Conservation (phyloP, 306 rosid species). For the Cucumis hystrix region DNA sequence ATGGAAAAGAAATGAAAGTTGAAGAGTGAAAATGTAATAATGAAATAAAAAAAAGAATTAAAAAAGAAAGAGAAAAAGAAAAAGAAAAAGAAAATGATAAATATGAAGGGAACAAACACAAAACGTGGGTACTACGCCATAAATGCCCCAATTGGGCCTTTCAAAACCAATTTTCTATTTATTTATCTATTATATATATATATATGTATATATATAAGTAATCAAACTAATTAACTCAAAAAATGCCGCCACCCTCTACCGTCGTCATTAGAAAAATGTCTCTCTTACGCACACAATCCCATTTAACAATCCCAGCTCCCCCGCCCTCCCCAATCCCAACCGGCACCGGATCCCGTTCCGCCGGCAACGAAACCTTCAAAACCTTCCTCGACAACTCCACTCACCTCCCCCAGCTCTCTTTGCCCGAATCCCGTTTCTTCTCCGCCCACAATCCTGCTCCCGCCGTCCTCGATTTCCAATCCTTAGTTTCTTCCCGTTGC, state of each 20-base stretch:
- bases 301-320: constrained; percentile 14
- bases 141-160: constrained; percentile 12
- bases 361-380: constrained; percentile 39
- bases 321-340: constrained; percentile 79
- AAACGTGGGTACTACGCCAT: constrained; percentile 28
- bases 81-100: background rate
- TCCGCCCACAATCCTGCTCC: constrained; percentile 7
- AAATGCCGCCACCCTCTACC: background rate
- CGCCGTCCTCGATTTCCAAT: constrained; percentile 33
- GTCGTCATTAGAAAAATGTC: constrained; percentile 14
- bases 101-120: background rate
- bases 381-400: constrained; percentile 36
- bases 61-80: background rate
- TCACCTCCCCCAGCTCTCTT: constrained; percentile 33
- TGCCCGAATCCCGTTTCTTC: constrained; percentile 20
- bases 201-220: background rate
- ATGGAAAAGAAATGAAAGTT: too few relatives aligned
- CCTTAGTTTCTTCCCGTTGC: constrained; percentile 4
- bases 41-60: too few relatives aligned
- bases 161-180: background rate
- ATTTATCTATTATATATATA: background rate
- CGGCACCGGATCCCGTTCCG: constrained; percentile 53
- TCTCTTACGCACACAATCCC: constrained; percentile 15
- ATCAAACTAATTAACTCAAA: background rate
- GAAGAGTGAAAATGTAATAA: too few relatives aligned